Evolutionary conservation across 2,329 filamentous ascomycete species (phyloP).

Genomic region (Aureobasidium sp.): DNA sequence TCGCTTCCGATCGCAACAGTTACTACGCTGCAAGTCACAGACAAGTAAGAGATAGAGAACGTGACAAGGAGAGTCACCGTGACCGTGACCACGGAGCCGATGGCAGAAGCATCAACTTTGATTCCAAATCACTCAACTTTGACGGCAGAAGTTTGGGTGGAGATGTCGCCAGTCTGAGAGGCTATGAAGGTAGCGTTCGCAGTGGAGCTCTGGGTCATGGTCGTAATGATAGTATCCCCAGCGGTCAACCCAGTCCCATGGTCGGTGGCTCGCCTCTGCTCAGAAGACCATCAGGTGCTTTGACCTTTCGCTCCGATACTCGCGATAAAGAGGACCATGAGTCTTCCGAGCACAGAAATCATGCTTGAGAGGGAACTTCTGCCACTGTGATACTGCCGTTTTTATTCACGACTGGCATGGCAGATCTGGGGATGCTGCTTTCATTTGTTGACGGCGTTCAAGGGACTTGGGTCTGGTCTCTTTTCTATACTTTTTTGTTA

Average conservation of each 20-base stretch:
- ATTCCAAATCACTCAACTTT: slow-evolving; percentile 29
- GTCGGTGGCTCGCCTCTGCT: slow-evolving; percentile 47
- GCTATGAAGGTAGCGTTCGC: slow-evolving; percentile 82
- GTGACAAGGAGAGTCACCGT: slow-evolving; percentile 25
- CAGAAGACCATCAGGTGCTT: slow-evolving; percentile 29
- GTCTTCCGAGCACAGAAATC: background rate
- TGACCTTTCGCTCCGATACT: slow-evolving; percentile 14
- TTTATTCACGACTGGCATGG: background rate
- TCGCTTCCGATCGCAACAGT: slow-evolving; percentile 82
- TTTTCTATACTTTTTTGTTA: background rate
- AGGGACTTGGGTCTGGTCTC: background rate
- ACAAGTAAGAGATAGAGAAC: slow-evolving; percentile 24
- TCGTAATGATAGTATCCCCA: slow-evolving; percentile 83
- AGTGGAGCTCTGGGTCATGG: slow-evolving; percentile 82
- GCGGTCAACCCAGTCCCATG: slow-evolving; percentile 76
- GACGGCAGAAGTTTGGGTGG: slow-evolving; percentile 25
- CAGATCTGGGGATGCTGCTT: background rate
- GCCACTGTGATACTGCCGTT: background rate
- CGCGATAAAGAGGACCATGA: slow-evolving; percentile 15
- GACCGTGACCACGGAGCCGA: slow-evolving; percentile 20
- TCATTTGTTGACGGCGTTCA: background rate
- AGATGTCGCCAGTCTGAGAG: slow-evolving; percentile 82
- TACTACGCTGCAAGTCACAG: slow-evolving; percentile 72
- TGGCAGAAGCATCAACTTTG: slow-evolving; percentile 26
- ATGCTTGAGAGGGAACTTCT: background rate